A percentile compares a stretch with the other conserved stretches of the same genome.
Evolutionary conservation across 2,329 filamentous ascomycete species (phyloP).

Genomic region (Aspergillus caelatus): DNA sequence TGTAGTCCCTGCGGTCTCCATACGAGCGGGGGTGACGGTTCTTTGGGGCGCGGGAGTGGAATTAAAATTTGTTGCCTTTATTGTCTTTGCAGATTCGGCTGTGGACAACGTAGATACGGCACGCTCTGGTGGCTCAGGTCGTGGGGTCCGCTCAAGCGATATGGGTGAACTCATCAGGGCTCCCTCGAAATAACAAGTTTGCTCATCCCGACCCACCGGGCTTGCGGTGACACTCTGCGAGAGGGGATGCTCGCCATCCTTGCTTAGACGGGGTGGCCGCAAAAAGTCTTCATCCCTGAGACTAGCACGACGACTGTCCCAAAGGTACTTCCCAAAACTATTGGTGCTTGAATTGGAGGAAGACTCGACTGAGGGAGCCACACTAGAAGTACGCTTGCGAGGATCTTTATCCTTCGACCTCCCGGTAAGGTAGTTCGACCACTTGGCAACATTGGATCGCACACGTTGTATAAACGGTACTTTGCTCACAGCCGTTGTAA

Average conservation of each 20-base stretch:
- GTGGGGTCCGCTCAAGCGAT: conserved; percentile 28
- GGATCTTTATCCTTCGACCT: conserved; percentile 43
- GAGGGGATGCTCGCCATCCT: conserved; percentile 69
- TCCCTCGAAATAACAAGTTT: conserved; percentile 41
- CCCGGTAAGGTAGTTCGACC: conserved; percentile 58
- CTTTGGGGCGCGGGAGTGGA: conserved; percentile 25
- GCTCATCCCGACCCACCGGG: conserved; percentile 54
- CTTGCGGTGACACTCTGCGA: conserved; percentile 74
- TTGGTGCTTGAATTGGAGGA: conserved; percentile 58
- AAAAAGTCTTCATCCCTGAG: conserved; percentile 61
- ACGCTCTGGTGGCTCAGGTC: conserved; percentile 44
- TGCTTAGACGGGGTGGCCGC: conserved; percentile 52
- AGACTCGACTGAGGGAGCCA: conserved; percentile 56
- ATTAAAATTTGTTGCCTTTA: conserved; percentile 39
- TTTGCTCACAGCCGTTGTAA: conserved; percentile 86
- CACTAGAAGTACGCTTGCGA: conserved; percentile 57
- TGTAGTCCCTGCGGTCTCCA: conserved; percentile 35
- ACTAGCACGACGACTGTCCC: conserved; percentile 56
- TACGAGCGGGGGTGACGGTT: conserved; percentile 29
- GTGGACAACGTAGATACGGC: conserved; percentile 48
- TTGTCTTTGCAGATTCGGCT: conserved; percentile 50
- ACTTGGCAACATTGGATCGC: conserved; percentile 73
- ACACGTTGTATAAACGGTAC: conserved; percentile 85
- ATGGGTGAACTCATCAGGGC: conserved; percentile 21
- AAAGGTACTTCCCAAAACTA: conserved; percentile 57